These are phyloP conservation scores for Nicotiana undulata DNA, from an alignment of 257 asterid species.

Conservation along the genomic window DNA sequence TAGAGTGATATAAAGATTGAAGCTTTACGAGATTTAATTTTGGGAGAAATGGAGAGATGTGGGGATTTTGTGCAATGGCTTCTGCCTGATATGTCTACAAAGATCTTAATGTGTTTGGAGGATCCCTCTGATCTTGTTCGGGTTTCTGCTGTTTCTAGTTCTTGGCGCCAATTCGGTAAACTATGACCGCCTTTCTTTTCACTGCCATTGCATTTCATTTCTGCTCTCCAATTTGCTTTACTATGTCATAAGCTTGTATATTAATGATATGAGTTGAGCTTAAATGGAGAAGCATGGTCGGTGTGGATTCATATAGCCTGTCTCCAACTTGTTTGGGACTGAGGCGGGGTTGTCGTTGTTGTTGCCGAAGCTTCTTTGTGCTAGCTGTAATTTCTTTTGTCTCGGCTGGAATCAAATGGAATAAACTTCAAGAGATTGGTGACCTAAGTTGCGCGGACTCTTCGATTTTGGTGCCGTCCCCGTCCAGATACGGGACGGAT, in stretches of 20 bases:
- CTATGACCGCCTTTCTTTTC: neutral
- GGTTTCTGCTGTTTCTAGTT: conserved; percentile 53
- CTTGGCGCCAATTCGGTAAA: conserved; percentile 71
- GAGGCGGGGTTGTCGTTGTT: too few species aligned
- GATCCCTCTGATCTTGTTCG: conserved; percentile 70
- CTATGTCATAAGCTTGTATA: too few species aligned
- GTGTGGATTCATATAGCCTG: too few species aligned
- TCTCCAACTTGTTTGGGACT: too few species aligned
- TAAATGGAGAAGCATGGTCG: too few species aligned
- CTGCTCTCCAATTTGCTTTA: neutral
- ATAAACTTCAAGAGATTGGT: neutral
- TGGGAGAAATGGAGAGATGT: conserved; percentile 29
- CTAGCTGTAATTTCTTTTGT: neutral
- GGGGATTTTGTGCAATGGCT: conserved; percentile 52
- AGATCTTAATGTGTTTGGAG: conserved; percentile 49
- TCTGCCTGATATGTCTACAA: conserved; percentile 47
- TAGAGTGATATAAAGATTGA: neutral
- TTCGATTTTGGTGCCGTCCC: too few species aligned
- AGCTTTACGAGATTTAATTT: neutral
- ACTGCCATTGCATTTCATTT: neutral
- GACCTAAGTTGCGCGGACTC: too few species aligned
- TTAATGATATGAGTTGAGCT: too few species aligned
- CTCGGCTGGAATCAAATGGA: neutral
- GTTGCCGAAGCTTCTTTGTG: neutral
- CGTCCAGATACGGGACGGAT: too few species aligned